Base-by-base conservation (phyloP, 768 basidiomycete genomes). In the Tulasnella sp. region DNA sequence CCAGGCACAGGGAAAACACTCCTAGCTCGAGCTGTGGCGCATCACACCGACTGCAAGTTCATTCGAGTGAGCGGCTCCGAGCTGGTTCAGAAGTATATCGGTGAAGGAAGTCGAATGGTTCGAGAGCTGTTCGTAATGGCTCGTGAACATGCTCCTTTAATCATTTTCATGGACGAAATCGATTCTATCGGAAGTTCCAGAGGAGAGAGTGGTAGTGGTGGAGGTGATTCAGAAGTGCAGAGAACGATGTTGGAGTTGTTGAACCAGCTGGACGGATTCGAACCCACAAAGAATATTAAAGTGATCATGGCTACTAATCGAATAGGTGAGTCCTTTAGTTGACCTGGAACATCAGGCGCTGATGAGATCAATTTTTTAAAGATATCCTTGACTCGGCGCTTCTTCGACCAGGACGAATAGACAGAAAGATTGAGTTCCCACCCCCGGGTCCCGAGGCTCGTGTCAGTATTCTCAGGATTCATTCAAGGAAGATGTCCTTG, bases 111-210 rank as follows among this genome's bases (percentile, higher is more conserved):
- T 56, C 71, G 92, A 54, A 96, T 95, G 92, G 92, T 96, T 32
- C 77, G 93, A 46, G 93, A 96, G 69, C 67, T 98, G 53, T 98
- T 98, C 72, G 90, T 95, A 54, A 96, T 95, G 93, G 93, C 93
- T 2, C 68, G 91, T 56, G 93, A 96, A 64, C 90, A 95, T 61
- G 93, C 93, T 29, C 93, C 93, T 31, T 86, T 84, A 65, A 95
- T 98, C 68, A 95, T 98, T 64, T 96, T 98, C 72, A 95, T 98
- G 92, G 93, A 96, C 64, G 93, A 96, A 68, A 96, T 98, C 57
- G 93, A 98, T 67, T 90, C 87, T 16, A 98, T 98, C 61, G 93
- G 93, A 48, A 85, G 82, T 56, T 89, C 88, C 56, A 69, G 92
- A 63, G 89, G 92, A 9, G 87, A 91, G 58, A 69, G 73, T 28